phyloP scores from a whole-genome alignment of 2,329 filamentous ascomycete species.

The Cordyceps javanica region DNA sequence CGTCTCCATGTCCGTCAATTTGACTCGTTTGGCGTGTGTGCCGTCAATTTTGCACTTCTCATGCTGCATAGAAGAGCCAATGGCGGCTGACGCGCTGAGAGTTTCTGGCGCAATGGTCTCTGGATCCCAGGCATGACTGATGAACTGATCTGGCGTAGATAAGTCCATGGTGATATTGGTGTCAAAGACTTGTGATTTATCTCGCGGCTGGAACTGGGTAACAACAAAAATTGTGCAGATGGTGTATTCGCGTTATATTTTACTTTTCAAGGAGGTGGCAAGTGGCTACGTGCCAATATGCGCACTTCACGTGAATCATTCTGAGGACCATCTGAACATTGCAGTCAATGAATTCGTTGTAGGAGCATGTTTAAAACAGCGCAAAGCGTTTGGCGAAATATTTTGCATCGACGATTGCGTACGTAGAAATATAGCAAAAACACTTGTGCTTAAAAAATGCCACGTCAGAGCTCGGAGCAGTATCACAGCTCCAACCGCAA shows the following conservation, averaged over 20 bases:
- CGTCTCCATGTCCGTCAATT: slow-evolving; percentile 23
- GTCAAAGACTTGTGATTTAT: neutral
- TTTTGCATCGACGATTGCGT: neutral
- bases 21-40: slow-evolving; percentile 21
- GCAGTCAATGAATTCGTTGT: neutral
- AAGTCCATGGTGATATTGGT: neutral
- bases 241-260: no score
- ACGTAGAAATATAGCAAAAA: neutral
- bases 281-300: neutral
- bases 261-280: no score
- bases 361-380: no score
- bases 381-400: neutral
- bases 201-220: neutral
- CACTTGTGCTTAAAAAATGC: neutral
- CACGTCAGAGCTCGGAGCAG: neutral
- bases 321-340: neutral
- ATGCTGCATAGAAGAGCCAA: slow-evolving; percentile 14
- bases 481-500: neutral
- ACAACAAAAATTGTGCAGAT: no score
- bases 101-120: neutral
- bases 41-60: slow-evolving; percentile 10
- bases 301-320: neutral
- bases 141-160: neutral
- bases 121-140: neutral
- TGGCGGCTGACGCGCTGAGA: neutral